Conservation (phyloP, 1,284 basidiomycete species). For the Malassezia equina region DNA sequence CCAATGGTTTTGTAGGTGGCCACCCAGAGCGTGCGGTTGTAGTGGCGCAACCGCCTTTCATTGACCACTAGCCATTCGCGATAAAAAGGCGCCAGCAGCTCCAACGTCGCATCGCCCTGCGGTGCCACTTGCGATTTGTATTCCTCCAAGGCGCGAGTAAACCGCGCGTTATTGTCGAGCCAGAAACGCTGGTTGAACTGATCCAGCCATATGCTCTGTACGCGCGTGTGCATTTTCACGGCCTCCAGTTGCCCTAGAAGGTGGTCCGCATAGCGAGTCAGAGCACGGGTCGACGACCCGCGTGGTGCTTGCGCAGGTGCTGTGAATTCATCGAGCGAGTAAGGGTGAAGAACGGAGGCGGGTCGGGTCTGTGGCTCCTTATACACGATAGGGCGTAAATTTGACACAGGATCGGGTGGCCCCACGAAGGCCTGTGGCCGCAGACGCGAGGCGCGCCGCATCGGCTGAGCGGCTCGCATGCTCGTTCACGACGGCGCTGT, state of each 20-base stretch:
- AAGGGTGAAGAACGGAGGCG: conserved; percentile 24
- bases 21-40: conserved; percentile 36
- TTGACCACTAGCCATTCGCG: conserved; percentile 40
- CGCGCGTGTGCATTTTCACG: conserved; percentile 31
- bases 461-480: neutral
- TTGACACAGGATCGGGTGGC: conserved; percentile 35
- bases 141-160: conserved; percentile 27
- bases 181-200: conserved; percentile 45
- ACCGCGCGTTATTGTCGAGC: conserved; percentile 42
- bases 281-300: neutral
- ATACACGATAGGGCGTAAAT: conserved; percentile 41
- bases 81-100: conserved; percentile 32
- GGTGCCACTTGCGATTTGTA: conserved; percentile 11
- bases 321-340: conserved; percentile 39
- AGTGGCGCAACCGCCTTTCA: conserved; percentile 27
- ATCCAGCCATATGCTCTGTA: conserved; percentile 31
- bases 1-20: conserved; percentile 3
- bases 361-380: neutral
- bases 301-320: neutral
- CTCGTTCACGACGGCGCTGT: neutral
- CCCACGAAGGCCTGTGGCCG: conserved; percentile 23
- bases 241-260: conserved; percentile 28
- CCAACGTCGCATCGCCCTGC: conserved; percentile 12
- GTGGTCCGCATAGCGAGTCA: conserved; percentile 25
- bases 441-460: neutral